Percentiles rank a stretch among this genome's conserved stretches.
These are phyloP conservation scores for Pseudogymnoascus sp. DNA, from an alignment of 2,329 filamentous ascomycete genomes.

Conservation along the genomic window DNA sequence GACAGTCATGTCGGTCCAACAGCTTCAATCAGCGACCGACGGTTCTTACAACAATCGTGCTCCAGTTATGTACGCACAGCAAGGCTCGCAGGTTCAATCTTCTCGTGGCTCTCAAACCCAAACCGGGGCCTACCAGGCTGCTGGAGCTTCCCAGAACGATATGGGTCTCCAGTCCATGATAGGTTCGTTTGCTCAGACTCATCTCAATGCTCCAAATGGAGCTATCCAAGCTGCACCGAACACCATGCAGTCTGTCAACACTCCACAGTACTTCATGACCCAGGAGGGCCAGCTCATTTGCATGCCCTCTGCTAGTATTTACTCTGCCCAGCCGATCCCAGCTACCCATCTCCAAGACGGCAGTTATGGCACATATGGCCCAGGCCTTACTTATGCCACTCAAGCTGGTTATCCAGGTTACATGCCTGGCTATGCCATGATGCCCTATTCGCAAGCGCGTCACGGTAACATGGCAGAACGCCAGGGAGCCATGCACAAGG, in stretches of 20 bases:
- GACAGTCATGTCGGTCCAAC: conserved; percentile 31
- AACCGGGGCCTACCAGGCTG: conserved; percentile 16
- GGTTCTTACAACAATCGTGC: conserved; percentile 22
- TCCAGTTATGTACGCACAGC: conserved; percentile 26
- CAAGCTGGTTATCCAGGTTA: conserved; percentile 28
- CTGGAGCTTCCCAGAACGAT: conserved; percentile 19
- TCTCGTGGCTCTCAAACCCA: conserved; percentile 26
- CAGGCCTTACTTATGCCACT: conserved; percentile 24
- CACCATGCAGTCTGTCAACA: conserved; percentile 19
- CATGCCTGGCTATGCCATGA: conserved; percentile 24
- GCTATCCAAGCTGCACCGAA: conserved; percentile 28
- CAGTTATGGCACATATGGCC: conserved; percentile 25
- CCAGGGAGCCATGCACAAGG: conserved; percentile 26
- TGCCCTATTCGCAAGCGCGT: conserved; percentile 27
- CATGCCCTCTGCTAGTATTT: conserved; percentile 25
- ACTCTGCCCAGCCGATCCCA: conserved; percentile 25
- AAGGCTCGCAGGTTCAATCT: conserved; percentile 20
- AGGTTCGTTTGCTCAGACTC: conserved; percentile 26
- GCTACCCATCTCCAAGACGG: conserved; percentile 24
- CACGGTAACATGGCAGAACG: conserved; percentile 26
- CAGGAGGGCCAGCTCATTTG: conserved; percentile 30
- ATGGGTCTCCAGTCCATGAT: conserved; percentile 18
- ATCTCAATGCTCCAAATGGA: conserved; percentile 27
- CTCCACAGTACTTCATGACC: conserved; percentile 27
- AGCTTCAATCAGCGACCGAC: conserved; percentile 23